Percentiles rank a stretch among this genome's conserved stretches.
These are phyloP conservation scores for Mortierella hygrophila DNA, from an alignment of 192 early-diverging fungal species.

Conservation along the genomic window DNA sequence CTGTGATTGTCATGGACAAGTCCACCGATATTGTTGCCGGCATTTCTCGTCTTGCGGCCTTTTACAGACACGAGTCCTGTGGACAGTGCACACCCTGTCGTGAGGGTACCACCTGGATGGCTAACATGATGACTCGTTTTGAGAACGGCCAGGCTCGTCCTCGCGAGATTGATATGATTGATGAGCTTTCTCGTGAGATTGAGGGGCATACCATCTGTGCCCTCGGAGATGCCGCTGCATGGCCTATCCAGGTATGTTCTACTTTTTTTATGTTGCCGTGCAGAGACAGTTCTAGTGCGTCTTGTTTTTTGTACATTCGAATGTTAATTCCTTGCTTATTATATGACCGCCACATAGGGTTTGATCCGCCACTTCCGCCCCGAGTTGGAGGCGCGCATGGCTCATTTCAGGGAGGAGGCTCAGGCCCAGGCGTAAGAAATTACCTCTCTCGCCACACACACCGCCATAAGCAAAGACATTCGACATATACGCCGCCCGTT, in stretches of 20 bases:
- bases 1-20: slow-evolving; percentile 39
- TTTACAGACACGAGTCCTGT: slow-evolving; percentile 98
- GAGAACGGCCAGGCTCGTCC: slow-evolving; percentile 85
- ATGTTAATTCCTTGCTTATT: background rate
- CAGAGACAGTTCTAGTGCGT: background rate
- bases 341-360: background rate
- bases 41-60: slow-evolving; percentile 91
- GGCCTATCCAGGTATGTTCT: slow-evolving; percentile 80
- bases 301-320: too few relatives aligned
- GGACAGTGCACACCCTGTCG: slow-evolving; percentile 99
- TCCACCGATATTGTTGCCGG: slow-evolving; percentile 90
- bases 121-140: slow-evolving; percentile 96
- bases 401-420: slow-evolving; percentile 41
- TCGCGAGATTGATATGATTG: slow-evolving; percentile 96
- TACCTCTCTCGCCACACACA: too few relatives aligned
- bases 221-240: slow-evolving; percentile 98
- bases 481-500: background rate
- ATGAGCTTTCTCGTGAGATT: slow-evolving; percentile 96
- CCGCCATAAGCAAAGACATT: too few relatives aligned
- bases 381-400: slow-evolving; percentile 79
- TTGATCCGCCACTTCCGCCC: slow-evolving; percentile 95
- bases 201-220: slow-evolving; percentile 99
- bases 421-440: slow-evolving; percentile 21
- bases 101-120: slow-evolving; percentile 96
- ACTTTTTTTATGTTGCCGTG: background rate